phyloP scores from a whole-genome alignment of 108 stramenopile species.

The Nitzschia palea region DNA sequence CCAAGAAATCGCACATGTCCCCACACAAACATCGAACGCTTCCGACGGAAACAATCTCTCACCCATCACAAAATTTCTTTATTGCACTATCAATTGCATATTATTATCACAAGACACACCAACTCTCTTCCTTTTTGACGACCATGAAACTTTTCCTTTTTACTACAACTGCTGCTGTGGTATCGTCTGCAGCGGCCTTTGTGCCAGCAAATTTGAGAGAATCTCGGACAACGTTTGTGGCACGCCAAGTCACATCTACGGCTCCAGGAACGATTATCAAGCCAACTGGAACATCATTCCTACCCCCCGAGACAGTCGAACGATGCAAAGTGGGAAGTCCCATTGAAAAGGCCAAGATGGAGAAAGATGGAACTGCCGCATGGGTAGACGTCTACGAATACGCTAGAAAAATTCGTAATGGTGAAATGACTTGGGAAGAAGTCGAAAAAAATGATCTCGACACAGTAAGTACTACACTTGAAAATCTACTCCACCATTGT shows the following conservation, averaged over 20 bases:
- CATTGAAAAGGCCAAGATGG: constrained; percentile 81
- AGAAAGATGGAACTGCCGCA: constrained; percentile 76
- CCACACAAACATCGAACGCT: no score
- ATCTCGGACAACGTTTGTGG: background rate
- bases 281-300: constrained; percentile 76
- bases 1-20: no score
- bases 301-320: constrained; percentile 69
- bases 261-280: constrained; percentile 40
- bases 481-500: background rate
- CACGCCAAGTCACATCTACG: background rate
- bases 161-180: background rate
- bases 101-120: no score
- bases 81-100: no score
- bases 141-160: background rate
- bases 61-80: no score
- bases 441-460: constrained; percentile 84
- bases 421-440: constrained; percentile 89
- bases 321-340: constrained; percentile 63
- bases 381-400: constrained; percentile 88
- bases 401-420: constrained; percentile 76
- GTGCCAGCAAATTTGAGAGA: background rate
- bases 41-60: no score
- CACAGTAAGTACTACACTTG: constrained; percentile 38
- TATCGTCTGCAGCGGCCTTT: background rate
- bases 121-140: no score